These are phyloP conservation scores for Fusarium sacchari DNA, from an alignment of 2,329 filamentous ascomycete genomes.

Conservation along the genomic window DNA sequence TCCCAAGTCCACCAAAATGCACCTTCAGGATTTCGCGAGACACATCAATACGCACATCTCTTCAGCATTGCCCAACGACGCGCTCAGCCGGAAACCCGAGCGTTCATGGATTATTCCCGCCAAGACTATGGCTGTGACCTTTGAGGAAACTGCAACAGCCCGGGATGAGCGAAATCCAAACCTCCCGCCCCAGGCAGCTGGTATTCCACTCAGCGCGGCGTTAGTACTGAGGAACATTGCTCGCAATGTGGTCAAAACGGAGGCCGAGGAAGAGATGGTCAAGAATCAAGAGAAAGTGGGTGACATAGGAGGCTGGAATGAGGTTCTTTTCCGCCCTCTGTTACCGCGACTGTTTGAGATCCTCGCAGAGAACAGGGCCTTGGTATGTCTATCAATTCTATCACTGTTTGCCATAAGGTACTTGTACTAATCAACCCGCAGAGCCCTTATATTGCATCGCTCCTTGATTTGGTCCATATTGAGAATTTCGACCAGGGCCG, in stretches of 20 bases:
- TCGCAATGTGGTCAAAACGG: conserved; percentile 70
- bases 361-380: conserved; percentile 72
- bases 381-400: conserved; percentile 56
- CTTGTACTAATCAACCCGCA: conserved; percentile 38
- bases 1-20: conserved; percentile 54
- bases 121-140: conserved; percentile 63
- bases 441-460: conserved; percentile 54
- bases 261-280: conserved; percentile 64
- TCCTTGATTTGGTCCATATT: conserved; percentile 51
- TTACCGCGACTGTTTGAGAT: conserved; percentile 74
- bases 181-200: conserved; percentile 71
- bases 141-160: conserved; percentile 65
- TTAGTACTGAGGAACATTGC: conserved; percentile 84
- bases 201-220: conserved; percentile 81
- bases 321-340: conserved; percentile 73
- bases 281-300: conserved; percentile 58
- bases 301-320: conserved; percentile 70
- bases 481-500: conserved; percentile 43
- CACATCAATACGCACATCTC: conserved; percentile 78
- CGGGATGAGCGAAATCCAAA: conserved; percentile 69
- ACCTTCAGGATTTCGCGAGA: conserved; percentile 63
- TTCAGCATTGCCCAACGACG: conserved; percentile 45
- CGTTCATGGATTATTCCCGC: conserved; percentile 63
- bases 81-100: conserved; percentile 30
- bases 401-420: background rate